A percentile compares a stretch with the other conserved stretches of the same genome.
Conservation (phyloP, 805 yeast species). For the Wickerhamiella sorbophila region DNA sequence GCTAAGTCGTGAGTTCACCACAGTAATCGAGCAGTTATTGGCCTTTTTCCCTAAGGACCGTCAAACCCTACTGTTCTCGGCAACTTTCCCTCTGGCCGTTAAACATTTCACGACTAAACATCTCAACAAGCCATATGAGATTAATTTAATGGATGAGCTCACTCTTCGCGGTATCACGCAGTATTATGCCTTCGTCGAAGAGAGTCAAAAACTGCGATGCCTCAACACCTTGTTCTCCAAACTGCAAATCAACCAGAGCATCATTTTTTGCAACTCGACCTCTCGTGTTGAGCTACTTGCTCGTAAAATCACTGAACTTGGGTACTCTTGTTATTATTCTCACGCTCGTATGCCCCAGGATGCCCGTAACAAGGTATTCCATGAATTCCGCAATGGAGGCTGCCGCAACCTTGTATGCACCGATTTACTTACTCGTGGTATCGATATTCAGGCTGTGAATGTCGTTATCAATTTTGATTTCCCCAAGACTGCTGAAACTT, state of each 20-base stretch:
- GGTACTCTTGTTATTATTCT: constrained; percentile 90
- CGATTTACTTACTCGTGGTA: constrained; percentile 92
- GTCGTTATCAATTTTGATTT: constrained; percentile 96
- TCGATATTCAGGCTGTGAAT: constrained; percentile 96
- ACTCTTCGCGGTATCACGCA: constrained; percentile 94
- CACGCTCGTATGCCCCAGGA: constrained; percentile 97
- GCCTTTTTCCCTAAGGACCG: constrained; percentile 62
- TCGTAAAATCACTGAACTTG: constrained; percentile 88
- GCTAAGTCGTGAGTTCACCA: constrained; percentile 79
- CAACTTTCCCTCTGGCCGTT: constrained; percentile 92
- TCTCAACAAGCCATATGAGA: constrained; percentile 82
- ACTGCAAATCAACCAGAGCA: constrained; percentile 89
- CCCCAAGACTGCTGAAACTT: constrained; percentile 96
- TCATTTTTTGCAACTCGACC: constrained; percentile 93
- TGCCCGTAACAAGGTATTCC: constrained; percentile 95
- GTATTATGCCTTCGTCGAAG: constrained; percentile 97
- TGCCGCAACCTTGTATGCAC: constrained; percentile 96
- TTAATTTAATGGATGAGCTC: constrained; percentile 93
- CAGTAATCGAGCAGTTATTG: constrained; percentile 74
- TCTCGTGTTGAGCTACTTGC: constrained; percentile 92
- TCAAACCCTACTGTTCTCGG: constrained; percentile 81
- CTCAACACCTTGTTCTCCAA: constrained; percentile 88
- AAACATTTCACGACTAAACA: constrained; percentile 86
- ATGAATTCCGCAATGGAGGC: constrained; percentile 95
- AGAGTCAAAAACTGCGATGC: constrained; percentile 89